phyloP scores from a whole-genome alignment of 225 moss, liverwort and hornwort genomes.

The Polytrichum formosum region DNA sequence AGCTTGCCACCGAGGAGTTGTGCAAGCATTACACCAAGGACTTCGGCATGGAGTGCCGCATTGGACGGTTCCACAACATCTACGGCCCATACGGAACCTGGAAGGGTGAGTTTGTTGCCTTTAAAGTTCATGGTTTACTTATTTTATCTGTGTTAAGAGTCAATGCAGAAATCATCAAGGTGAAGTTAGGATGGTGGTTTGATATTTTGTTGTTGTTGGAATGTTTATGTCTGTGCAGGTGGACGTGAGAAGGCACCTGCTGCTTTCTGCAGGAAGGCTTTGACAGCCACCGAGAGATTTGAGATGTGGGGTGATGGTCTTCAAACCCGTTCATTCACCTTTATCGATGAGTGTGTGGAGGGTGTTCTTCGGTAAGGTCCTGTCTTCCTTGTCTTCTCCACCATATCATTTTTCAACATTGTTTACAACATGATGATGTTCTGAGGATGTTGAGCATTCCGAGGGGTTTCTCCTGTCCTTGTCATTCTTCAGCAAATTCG shows the following conservation, averaged over 20 bases:
- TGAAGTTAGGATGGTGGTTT: no score
- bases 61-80: slow-evolving; percentile 94
- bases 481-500: no score
- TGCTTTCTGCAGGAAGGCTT: slow-evolving; percentile 81
- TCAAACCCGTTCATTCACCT: slow-evolving; percentile 88
- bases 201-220: not conserved
- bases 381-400: no score
- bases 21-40: slow-evolving; percentile 98
- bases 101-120: slow-evolving; percentile 53
- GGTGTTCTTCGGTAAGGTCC: slow-evolving; percentile 62
- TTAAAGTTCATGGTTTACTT: not conserved
- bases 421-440: no score
- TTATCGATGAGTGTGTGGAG: slow-evolving; percentile 94
- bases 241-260: slow-evolving; percentile 93
- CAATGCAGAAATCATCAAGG: no score
- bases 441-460: no score
- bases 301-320: slow-evolving; percentile 96
- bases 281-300: slow-evolving; percentile 66
- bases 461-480: no score
- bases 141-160: no score
- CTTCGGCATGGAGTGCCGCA: slow-evolving; percentile 81
- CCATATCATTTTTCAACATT: no score
- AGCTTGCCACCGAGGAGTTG: slow-evolving; percentile 80
- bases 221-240: slow-evolving; percentile 28
- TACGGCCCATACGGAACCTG: slow-evolving; percentile 95